A percentile compares a stretch with the other conserved stretches of the same genome.
phyloP scores from a whole-genome alignment of 2,329 filamentous ascomycete genomes.

The Colletotrichum lindemuthianum region DNA sequence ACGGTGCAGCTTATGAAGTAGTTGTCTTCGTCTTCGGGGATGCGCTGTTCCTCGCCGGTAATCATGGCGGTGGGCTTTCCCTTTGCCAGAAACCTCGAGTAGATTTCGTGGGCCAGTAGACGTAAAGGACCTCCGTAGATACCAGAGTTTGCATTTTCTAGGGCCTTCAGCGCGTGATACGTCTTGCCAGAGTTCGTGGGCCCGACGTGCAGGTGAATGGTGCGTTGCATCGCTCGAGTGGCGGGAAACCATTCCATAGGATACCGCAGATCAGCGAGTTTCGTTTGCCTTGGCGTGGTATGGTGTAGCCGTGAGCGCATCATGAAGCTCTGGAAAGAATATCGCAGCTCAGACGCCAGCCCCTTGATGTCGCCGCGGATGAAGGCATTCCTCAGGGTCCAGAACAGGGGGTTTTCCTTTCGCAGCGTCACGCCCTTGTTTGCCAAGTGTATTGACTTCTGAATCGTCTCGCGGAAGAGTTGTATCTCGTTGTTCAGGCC shows the following conservation, averaged over 20 bases:
- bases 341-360: constrained; percentile 69
- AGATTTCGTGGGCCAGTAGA: constrained; percentile 94
- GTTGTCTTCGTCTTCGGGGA: constrained; percentile 66
- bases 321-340: constrained; percentile 74
- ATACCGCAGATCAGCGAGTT: constrained; percentile 83
- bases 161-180: constrained; percentile 87
- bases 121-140: constrained; percentile 92
- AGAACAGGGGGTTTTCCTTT: constrained; percentile 64
- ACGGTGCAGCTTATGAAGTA: constrained; percentile 89
- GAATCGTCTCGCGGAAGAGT: constrained; percentile 57
- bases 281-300: constrained; percentile 67
- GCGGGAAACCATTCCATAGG: constrained; percentile 93
- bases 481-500: constrained; percentile 56
- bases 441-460: constrained; percentile 57
- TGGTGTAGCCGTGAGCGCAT: constrained; percentile 64
- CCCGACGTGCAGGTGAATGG: constrained; percentile 91
- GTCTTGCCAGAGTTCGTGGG: constrained; percentile 99
- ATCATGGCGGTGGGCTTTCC: constrained; percentile 81
- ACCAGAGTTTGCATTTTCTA: constrained; percentile 79
- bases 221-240: constrained; percentile 82
- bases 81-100: constrained; percentile 82
- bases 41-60: constrained; percentile 88
- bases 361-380: constrained; percentile 60
- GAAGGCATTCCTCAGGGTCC: constrained; percentile 69
- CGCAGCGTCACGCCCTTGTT: constrained; percentile 49